Base-by-base conservation (phyloP, 2,329 filamentous ascomycete species). In the Aspergillus floridensis region DNA sequence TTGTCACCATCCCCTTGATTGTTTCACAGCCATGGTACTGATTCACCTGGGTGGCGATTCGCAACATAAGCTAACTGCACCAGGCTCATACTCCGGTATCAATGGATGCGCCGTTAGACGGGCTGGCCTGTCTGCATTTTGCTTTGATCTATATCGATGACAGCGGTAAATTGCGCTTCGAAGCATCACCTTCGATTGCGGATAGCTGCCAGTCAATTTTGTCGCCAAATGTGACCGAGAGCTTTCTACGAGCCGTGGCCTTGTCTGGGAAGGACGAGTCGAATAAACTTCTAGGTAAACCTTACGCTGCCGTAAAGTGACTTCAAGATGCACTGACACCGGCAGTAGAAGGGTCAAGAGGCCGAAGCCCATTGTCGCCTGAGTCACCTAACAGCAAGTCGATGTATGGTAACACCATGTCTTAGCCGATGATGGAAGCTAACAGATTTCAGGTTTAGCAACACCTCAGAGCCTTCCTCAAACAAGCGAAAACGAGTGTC, bases 101-200 rank as follows among this genome's bases (percentile, higher is more conserved):
- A 4, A 63, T 63, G 63, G 65, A 63, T 53, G 59, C 67, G 49
- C 63, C 65, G 41, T 61, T 61, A 41, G 65, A 66, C 41, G 65
- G 63, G 16, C 57, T 66, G 55, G 58, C 59, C 4, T 71, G 64
- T 55, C 59, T 65, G 7, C 71, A 74, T 56, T 74, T 68, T 65
- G 71, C 71, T 49, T 60, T 74, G 16, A 71, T 74, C 26, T 74
- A 73, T 47, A 67, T 72, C 31, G 70, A 73, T 50, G 61, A 66
- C 29, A 60, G 64, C 53, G 71, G 71, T 5, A 71, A 72, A 51
- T 65, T 74, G 12, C 66, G 70, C 22, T 67, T 72, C 29, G 65
- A 68, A 55, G 65, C 71, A 10, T 74, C 71, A 11, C 64, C 64
- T 1, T 74, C 71, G 7, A 64, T 74, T 32, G 68, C 66, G 7